Evolutionary conservation across 2,329 filamentous ascomycete genomes (phyloP).

Genomic region (Fusarium albidum): DNA sequence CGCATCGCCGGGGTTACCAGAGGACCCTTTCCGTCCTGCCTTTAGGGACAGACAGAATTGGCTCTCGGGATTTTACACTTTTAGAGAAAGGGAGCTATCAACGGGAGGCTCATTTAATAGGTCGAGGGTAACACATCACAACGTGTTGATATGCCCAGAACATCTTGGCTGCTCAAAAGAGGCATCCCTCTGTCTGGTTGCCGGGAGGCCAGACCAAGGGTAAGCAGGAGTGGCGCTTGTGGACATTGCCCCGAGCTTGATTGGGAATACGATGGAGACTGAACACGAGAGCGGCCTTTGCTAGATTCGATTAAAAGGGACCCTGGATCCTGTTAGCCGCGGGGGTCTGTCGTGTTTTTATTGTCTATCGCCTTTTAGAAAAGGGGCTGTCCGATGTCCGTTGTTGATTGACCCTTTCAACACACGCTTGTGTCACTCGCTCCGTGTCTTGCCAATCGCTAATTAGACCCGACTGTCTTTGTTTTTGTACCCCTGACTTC

Average conservation of each 20-base stretch:
- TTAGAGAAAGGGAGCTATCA: not conserved
- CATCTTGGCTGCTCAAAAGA: not conserved
- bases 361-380: not conserved
- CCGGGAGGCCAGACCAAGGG: too few species aligned
- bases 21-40: not conserved
- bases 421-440: not conserved
- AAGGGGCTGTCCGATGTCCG: not conserved
- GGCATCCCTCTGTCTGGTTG: too few species aligned
- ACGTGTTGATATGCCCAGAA: not conserved
- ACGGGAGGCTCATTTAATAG: not conserved
- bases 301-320: not conserved
- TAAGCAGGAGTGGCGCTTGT: not conserved
- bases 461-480: not conserved
- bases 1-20: constrained; percentile 7
- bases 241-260: not conserved
- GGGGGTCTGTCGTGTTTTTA: not conserved
- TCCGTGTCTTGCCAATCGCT: not conserved
- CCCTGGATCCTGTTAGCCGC: not conserved
- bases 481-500: not conserved
- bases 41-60: too few species aligned
- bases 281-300: not conserved
- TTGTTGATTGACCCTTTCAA: constrained; percentile 1
- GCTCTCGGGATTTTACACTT: not conserved
- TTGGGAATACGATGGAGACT: constrained; percentile 3
- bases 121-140: not conserved